phyloP scores from a whole-genome alignment of 2,329 filamentous ascomycete genomes.

The Nothopassalora personata region DNA sequence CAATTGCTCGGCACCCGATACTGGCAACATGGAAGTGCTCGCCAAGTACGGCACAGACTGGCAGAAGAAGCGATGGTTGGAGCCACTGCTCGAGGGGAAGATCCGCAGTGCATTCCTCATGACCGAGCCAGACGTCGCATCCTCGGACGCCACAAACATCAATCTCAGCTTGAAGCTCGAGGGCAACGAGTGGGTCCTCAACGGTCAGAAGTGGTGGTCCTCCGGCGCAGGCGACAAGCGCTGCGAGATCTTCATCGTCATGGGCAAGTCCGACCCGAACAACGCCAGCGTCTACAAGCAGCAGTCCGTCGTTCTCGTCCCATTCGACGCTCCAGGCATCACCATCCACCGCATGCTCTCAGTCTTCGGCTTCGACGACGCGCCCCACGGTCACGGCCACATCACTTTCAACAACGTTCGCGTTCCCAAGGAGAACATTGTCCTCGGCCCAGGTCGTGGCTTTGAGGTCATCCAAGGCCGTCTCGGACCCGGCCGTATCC shows the following conservation, averaged over 20 bases:
- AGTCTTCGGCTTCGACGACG: conserved; percentile 95
- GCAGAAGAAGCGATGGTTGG: conserved; percentile 48
- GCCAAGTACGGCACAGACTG: conserved; percentile 48
- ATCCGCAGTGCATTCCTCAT: conserved; percentile 47
- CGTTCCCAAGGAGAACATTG: conserved; percentile 75
- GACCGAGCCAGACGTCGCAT: conserved; percentile 45
- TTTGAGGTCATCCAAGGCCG: conserved; percentile 99
- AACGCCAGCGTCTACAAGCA: conserved; percentile 78
- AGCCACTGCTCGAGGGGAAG: conserved; percentile 46
- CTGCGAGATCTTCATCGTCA: conserved; percentile 90
- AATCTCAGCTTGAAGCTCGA: conserved; percentile 69
- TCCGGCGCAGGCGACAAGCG: conserved; percentile 89
- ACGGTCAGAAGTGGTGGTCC: conserved; percentile 99
- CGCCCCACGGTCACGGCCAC: conserved; percentile 96
- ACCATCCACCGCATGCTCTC: conserved; percentile 90
- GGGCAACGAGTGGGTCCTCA: conserved; percentile 83
- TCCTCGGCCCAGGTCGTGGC: conserved; percentile 86
- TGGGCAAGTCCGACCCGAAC: conserved; percentile 81
- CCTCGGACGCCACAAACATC: conserved; percentile 48
- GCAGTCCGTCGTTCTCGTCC: conserved; percentile 89
- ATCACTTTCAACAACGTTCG: conserved; percentile 85
- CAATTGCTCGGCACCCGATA: conserved; percentile 55
- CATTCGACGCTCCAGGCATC: conserved; percentile 72
- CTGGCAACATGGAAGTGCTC: conserved; percentile 50
- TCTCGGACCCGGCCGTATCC: conserved; percentile 90